Evolutionary conservation across 2,329 filamentous ascomycete species (phyloP).

Genomic region (Pseudogymnoascus sp.): DNA sequence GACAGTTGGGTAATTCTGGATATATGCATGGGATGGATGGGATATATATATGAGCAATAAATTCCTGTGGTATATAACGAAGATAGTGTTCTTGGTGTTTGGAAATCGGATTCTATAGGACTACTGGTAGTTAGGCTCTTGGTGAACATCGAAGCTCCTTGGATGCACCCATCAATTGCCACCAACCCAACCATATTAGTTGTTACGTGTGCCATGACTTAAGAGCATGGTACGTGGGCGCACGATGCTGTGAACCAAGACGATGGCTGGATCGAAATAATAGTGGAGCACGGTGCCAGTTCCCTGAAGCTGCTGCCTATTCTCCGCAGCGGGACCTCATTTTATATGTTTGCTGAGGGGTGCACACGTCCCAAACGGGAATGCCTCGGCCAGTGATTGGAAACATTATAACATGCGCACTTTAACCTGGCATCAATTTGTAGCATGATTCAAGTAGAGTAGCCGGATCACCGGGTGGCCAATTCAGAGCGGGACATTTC

Average conservation of each 20-base stretch:
- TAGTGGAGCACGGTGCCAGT: not conserved
- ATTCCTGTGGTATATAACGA: not conserved
- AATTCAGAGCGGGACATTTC: not conserved
- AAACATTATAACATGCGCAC: not conserved
- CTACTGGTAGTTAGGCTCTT: not conserved
- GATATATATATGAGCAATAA: slow-evolving; percentile 1
- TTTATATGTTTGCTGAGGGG: not conserved
- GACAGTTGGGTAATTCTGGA: not conserved
- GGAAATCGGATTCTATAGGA: not conserved
- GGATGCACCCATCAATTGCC: not conserved
- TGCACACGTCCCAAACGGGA: not conserved
- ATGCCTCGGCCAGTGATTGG: not conserved
- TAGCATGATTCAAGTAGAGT: not conserved
- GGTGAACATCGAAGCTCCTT: not conserved
- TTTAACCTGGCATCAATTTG: not conserved
- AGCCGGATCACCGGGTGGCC: not conserved
- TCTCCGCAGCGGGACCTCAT: not conserved
- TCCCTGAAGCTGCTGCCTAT: not conserved
- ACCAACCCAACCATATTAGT: not conserved
- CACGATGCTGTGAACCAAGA: not conserved
- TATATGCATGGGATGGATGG: slow-evolving; percentile 1
- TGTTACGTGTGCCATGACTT: not conserved
- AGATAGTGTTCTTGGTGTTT: not conserved
- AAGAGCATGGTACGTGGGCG: not conserved
- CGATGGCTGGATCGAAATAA: not conserved